phyloP scores from a whole-genome alignment of 2,329 filamentous ascomycete species.

The Aspergillus uvarum region DNA sequence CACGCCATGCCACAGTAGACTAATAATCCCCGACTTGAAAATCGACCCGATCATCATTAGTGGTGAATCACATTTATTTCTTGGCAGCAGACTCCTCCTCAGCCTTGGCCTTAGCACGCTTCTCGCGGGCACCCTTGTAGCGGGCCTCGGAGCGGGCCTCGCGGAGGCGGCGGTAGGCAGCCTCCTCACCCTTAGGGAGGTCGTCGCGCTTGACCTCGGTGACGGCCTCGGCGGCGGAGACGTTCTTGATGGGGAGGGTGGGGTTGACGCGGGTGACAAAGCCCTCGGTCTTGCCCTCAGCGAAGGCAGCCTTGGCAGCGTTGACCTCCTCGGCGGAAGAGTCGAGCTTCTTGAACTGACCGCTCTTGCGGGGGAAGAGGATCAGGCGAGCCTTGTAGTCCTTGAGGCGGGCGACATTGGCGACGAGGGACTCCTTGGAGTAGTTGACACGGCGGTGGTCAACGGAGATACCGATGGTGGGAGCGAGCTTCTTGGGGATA shows the following conservation, averaged over 20 bases:
- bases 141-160: conserved; percentile 80
- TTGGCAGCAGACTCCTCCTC: conserved; percentile 62
- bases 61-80: conserved; percentile 48
- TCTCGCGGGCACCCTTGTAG: conserved; percentile 80
- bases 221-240: conserved; percentile 57
- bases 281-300: conserved; percentile 52
- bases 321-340: conserved; percentile 79
- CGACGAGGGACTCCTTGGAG: conserved; percentile 88
- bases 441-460: conserved; percentile 97
- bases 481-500: conserved; percentile 89
- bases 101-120: conserved; percentile 83
- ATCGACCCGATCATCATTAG: conserved; percentile 43
- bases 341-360: conserved; percentile 92
- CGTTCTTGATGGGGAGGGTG: conserved; percentile 71
- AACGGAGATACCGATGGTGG: conserved; percentile 95
- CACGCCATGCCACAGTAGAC: conserved; percentile 40
- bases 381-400: conserved; percentile 95
- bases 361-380: conserved; percentile 93
- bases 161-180: conserved; percentile 84
- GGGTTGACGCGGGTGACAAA: conserved; percentile 55
- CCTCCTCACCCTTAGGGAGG: conserved; percentile 75
- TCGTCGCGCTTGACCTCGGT: conserved; percentile 79
- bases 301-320: conserved; percentile 60
- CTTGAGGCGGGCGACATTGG: conserved; percentile 97
- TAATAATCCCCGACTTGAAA: conserved; percentile 37